Evolutionary conservation across 2,329 filamentous ascomycete genomes (phyloP), one percentile per base, ranked within the genome.

Genomic region (Ophiostoma quercus): DNA sequence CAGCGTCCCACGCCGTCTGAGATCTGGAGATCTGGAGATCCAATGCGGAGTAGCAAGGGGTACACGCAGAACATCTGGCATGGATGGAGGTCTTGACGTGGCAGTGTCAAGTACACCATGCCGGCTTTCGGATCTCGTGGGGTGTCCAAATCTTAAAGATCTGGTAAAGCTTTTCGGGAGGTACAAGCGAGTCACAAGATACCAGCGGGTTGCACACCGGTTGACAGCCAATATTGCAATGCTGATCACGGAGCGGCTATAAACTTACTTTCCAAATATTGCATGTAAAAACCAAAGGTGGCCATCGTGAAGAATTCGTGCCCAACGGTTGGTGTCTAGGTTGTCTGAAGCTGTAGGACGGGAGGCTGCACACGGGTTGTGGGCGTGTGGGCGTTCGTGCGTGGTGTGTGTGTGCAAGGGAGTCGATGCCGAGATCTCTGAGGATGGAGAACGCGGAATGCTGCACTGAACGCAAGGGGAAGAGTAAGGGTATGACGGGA

Each of bases 221-320:
- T 47, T 16, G 43, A n/a, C 1, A 8, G 7, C 51, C 51, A 22
- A 29, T 25, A 3, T 57, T 57, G 51, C n/a, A 57, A 25, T 14
- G 9, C 22, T 12, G 3, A 14, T 22, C 16, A 16, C 12, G 14
- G 16, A 2, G 57, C 12, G 41, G 14, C 47, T 34, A 14, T 6
- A 75, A 29, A 90, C 88, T 87, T 88, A 91, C 89, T 90, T 78
- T 90, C 87, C 74, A 91, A 83, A 78, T 91, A 91, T 76, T 90
- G 88, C 84, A 89, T 89, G 77, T 89, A 89, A 77, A 88, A 89
- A 73, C 87, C 87, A 75, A 72, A 72, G 2, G 82, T 82, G 75
- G 82, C 83, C 87, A 89, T 89, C 73, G 75, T 84, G 22, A 25
- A 25, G 4, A 19, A 19, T 25, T 32, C 4, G 22, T 14, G 62